Evolutionary conservation across 805 yeast species (phyloP), one percentile per base, ranked within the genome.

Genomic region (Myxozyma sirexii): DNA sequence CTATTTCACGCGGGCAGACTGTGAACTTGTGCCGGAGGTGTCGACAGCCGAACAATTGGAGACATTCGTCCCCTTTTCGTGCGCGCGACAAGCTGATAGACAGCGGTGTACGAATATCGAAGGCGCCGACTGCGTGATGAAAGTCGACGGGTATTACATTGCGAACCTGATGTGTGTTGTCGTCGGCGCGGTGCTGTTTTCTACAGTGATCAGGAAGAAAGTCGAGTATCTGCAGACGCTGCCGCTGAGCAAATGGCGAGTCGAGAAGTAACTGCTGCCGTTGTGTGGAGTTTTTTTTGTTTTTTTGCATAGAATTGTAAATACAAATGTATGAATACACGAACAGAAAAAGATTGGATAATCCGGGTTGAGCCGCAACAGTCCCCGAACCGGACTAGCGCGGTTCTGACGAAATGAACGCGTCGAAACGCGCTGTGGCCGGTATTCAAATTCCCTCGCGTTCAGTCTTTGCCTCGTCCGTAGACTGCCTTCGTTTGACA

Each of bases 81-180:
- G 81, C 57, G 67, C 74, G 1, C 68, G 71, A 8, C 78, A 74
- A 66, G 71, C 66, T 4, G 75, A 73, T 52, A 86, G 83, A 64
- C 76, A 75, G 38, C 65, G 73, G 51, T 90, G 97, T 72, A 56
- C 68, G 15, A 75, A 70, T 5, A 68, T 74, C 1, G 56, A 24
- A 7, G 84, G 84, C 5, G 97, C 97, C 0, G 57, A 60, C 2
- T 84, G 90, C 60, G 60, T 69, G 0, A 74, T 82, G 1, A 55
- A 80, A 0, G 78, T 81, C 55, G 98, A 94, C 73, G 99, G 99
- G 0, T 93, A 92, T 74, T 90, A 85, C 74, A 79, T 81, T 52
- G 86, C 96, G 41, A 93, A 91, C 70, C 54, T 82, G 7, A 59
- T 90, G 12, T 93, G 97, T 73, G 82, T 92, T 2, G 54, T 72